Percentiles rank a stretch among this genome's conserved stretches.
Conservation (phyloP, 1,284 basidiomycete genomes). For the Rhodotorula sp. region DNA sequence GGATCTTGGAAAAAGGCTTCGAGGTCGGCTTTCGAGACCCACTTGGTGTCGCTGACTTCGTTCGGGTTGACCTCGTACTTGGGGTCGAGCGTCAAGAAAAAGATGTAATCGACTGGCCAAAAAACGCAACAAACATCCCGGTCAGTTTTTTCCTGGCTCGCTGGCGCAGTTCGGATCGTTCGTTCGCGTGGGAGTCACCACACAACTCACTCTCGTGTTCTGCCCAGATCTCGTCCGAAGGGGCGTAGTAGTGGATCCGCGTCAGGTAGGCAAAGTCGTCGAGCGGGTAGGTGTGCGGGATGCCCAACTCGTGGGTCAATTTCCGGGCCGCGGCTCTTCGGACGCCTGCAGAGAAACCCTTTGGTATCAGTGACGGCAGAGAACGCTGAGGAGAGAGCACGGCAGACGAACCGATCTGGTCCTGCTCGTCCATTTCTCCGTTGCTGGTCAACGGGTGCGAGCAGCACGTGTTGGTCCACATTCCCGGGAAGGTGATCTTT, state of each 20-base stretch:
- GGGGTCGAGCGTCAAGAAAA: conserved; percentile 89
- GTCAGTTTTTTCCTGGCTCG: conserved; percentile 18
- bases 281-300: conserved; percentile 71
- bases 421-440: conserved; percentile 68
- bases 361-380: background rate
- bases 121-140: conserved; percentile 8
- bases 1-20: conserved; percentile 83
- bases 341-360: conserved; percentile 55
- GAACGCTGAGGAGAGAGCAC: background rate
- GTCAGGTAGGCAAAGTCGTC: conserved; percentile 94
- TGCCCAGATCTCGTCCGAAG: conserved; percentile 89
- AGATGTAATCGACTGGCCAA: conserved; percentile 89
- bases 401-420: conserved; percentile 64
- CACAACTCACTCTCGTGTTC: conserved; percentile 88
- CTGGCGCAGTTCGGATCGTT: background rate
- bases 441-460: conserved; percentile 78
- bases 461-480: conserved; percentile 99
- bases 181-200: no score
- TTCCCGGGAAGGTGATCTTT: conserved; percentile 99
- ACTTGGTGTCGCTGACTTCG: conserved; percentile 87
- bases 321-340: conserved; percentile 87
- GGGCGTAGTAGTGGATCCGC: conserved; percentile 95
- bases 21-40: conserved; percentile 86
- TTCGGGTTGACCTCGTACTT: conserved; percentile 80
- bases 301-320: conserved; percentile 94